Evolutionary conservation across 23 red algal species (phyloP).

Genomic region (Agarophyton chilense): DNA sequence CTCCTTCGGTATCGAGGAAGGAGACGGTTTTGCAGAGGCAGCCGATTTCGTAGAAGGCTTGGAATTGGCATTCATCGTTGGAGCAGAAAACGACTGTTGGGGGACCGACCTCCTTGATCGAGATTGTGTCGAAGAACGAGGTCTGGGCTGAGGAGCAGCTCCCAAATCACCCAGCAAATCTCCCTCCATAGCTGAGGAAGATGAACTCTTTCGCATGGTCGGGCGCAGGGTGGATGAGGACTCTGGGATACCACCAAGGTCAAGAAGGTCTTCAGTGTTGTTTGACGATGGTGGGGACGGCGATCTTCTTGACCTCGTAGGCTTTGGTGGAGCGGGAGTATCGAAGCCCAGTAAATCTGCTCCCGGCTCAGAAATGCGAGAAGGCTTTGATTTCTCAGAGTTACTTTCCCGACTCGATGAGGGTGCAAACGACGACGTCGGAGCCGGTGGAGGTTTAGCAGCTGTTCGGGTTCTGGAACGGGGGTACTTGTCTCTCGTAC

Average conservation of each 20-base stretch:
- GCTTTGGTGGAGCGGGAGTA: neutral
- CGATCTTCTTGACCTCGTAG: neutral
- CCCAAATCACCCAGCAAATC: slow-evolving; percentile 78
- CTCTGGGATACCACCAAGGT: slow-evolving; percentile 6
- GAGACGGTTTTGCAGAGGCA: neutral
- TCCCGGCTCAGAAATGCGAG: neutral
- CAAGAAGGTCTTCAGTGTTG: slow-evolving; percentile 46
- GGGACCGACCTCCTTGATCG: neutral
- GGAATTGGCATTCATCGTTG: slow-evolving; percentile 33
- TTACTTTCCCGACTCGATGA: slow-evolving; percentile 34
- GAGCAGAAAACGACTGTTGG: slow-evolving; percentile 54
- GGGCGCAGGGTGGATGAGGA: neutral
- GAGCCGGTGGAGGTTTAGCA: slow-evolving; percentile 9
- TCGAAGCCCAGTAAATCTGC: slow-evolving; percentile 46
- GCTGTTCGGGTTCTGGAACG: slow-evolving; percentile 9
- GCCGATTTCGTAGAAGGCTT: slow-evolving; percentile 18
- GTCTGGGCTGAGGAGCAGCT: neutral
- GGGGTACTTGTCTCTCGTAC: slow-evolving; percentile 37
- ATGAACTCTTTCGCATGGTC: slow-evolving; percentile 6
- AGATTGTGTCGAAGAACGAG: slow-evolving; percentile 2
- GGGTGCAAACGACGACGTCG: slow-evolving; percentile 28
- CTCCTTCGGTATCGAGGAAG: neutral
- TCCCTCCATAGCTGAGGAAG: slow-evolving; percentile 53
- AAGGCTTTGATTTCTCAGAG: neutral
- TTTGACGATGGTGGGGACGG: slow-evolving; percentile 6